Conservation (phyloP, 257 asterid species). For the Cinchona pubescens region DNA sequence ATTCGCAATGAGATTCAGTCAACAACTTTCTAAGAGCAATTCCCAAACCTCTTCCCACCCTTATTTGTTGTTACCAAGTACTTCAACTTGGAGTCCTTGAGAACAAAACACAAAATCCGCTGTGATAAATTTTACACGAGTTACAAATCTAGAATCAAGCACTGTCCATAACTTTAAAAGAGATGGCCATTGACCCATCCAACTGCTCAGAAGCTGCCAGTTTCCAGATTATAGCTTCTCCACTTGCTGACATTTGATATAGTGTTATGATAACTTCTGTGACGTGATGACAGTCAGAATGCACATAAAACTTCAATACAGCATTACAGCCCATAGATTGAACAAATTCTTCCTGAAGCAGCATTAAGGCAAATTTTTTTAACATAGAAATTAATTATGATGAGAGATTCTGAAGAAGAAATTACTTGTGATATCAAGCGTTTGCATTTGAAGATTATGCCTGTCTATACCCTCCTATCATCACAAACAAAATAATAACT, state of each 20-base stretch:
- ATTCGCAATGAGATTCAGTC: no score
- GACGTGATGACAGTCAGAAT: no score
- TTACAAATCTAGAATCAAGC: no score
- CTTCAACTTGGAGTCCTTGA: neutral
- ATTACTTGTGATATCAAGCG: neutral
- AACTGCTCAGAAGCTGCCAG: neutral
- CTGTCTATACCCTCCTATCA: neutral
- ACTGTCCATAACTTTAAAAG: neutral
- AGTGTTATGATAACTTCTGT: neutral
- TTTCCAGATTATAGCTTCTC: neutral
- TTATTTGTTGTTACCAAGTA: no score
- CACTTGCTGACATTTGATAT: neutral
- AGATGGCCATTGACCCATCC: neutral
- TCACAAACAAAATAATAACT: neutral
- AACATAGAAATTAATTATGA: no score
- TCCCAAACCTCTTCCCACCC: neutral
- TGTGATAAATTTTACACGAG: neutral
- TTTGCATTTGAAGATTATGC: neutral
- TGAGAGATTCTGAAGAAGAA: neutral
- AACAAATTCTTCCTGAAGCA: no score
- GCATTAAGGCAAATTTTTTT: neutral
- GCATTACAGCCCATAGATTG: neutral
- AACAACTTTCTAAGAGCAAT: no score
- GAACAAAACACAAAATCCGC: neutral
- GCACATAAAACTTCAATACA: neutral